These are phyloP conservation scores for Exophiala spinifera DNA, from an alignment of 2,329 filamentous ascomycete genomes.

Conservation along the genomic window DNA sequence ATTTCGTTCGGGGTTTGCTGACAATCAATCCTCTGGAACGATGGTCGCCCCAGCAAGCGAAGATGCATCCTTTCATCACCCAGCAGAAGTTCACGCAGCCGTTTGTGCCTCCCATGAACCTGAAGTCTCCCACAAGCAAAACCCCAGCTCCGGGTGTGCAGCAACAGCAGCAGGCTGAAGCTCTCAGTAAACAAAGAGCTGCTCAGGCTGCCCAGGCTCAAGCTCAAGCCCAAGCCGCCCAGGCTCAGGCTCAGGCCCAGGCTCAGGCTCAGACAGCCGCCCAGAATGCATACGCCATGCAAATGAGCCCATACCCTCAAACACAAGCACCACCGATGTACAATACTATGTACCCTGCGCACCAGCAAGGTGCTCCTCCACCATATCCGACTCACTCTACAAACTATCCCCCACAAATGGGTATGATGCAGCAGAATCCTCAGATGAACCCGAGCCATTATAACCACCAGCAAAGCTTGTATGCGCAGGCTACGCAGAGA, in stretches of 20 bases:
- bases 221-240: conserved; percentile 50
- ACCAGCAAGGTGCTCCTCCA: conserved; percentile 69
- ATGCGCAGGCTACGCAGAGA: conserved; percentile 71
- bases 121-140: conserved; percentile 83
- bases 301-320: conserved; percentile 55
- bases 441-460: conserved; percentile 67
- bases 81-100: conserved; percentile 95
- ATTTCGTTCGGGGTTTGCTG: conserved; percentile 89
- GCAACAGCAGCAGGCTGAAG: conserved; percentile 92
- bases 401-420: conserved; percentile 70
- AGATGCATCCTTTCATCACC: conserved; percentile 96
- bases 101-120: conserved; percentile 94
- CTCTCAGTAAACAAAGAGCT: conserved; percentile 86
- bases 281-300: conserved; percentile 65
- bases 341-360: conserved; percentile 69
- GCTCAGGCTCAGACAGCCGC: conserved; percentile 64
- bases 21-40: conserved; percentile 94
- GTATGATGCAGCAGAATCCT: conserved; percentile 63
- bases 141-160: conserved; percentile 91
- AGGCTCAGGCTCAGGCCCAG: conserved; percentile 57
- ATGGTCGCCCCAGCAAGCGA: conserved; percentile 97
- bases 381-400: conserved; percentile 72
- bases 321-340: conserved; percentile 65
- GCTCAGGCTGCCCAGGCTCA: conserved; percentile 49
- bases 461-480: conserved; percentile 67